Conservation (phyloP, 2,329 filamentous ascomycete species). For the Penicillium sp. region DNA sequence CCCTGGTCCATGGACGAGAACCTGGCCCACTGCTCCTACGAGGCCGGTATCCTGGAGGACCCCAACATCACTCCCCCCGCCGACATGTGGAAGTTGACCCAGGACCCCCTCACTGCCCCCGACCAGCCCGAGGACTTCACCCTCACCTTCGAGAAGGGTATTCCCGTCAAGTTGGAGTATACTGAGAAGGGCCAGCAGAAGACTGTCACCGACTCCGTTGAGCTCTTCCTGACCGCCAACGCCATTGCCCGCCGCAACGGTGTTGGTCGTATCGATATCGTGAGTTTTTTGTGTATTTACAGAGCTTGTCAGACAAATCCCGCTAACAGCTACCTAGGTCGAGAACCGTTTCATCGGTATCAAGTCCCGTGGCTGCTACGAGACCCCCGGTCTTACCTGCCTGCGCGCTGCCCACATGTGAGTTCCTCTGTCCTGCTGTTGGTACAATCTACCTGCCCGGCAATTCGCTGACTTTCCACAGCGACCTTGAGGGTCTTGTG, state of each 20-base stretch:
- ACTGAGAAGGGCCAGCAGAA: constrained; percentile 55
- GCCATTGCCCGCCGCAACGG: constrained; percentile 72
- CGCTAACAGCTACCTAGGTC: constrained; percentile 40
- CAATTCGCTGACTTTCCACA: constrained; percentile 16
- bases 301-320: neutral
- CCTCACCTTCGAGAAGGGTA: constrained; percentile 72
- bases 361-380: constrained; percentile 81
- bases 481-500: constrained; percentile 57
- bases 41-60: constrained; percentile 66
- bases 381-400: constrained; percentile 49
- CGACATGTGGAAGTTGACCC: constrained; percentile 76
- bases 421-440: constrained; percentile 48
- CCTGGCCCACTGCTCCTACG: constrained; percentile 71
- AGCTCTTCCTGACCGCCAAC: constrained; percentile 74
- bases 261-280: constrained; percentile 80
- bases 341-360: constrained; percentile 80
- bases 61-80: constrained; percentile 66
- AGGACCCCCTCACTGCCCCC: constrained; percentile 70
- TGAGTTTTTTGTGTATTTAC: neutral
- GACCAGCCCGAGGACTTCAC: constrained; percentile 72
- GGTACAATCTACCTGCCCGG: neutral
- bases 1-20: constrained; percentile 58
- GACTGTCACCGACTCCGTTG: constrained; percentile 68
- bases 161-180: constrained; percentile 69
- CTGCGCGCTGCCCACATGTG: constrained; percentile 45